Evolutionary conservation across 179 eudicot genomes (phyloP).

Genomic region (Spinacia oleracea): DNA sequence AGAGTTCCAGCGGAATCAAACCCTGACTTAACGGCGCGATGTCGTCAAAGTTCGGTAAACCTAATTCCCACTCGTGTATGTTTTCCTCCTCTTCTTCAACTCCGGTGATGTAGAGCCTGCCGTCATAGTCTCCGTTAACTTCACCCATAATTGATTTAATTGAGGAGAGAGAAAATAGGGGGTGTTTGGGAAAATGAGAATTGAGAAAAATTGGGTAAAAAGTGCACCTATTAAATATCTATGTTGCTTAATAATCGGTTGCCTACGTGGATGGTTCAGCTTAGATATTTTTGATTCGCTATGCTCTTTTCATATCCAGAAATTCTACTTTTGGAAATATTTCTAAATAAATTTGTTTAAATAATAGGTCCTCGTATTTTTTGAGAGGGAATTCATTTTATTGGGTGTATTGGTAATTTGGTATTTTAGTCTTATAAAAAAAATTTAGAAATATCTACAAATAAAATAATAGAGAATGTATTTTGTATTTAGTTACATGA

Average conservation of each 20-base stretch:
- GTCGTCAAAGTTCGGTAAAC: conserved; percentile 61
- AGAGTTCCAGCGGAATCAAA: conserved; percentile 59
- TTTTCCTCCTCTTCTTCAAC: conserved; percentile 44
- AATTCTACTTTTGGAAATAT: not conserved
- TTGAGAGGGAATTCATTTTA: no score
- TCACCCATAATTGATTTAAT: conserved; percentile 41
- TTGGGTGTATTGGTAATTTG: no score
- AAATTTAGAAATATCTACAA: no score
- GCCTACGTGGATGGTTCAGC: conserved; percentile 38
- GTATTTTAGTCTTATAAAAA: no score
- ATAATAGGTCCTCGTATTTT: not conserved
- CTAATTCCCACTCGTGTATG: conserved; percentile 77
- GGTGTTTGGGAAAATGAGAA: conserved; percentile 5
- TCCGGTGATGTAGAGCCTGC: conserved; percentile 11
- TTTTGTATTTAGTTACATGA: no score
- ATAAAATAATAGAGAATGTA: no score
- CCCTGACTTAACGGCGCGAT: conserved; percentile 64
- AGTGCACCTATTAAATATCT: conserved; percentile 39
- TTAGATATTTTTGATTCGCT: conserved; percentile 42
- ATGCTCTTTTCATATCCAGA: not conserved
- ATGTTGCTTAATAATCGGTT: conserved; percentile 10
- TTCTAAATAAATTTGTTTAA: not conserved
- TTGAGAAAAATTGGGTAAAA: conserved; percentile 20
- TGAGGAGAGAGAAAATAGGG: conserved; percentile 13
- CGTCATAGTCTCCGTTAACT: conserved; percentile 38